Base-by-base conservation (phyloP, 2,329 filamentous ascomycete species). In the Conoideocrella luteorostrata region DNA sequence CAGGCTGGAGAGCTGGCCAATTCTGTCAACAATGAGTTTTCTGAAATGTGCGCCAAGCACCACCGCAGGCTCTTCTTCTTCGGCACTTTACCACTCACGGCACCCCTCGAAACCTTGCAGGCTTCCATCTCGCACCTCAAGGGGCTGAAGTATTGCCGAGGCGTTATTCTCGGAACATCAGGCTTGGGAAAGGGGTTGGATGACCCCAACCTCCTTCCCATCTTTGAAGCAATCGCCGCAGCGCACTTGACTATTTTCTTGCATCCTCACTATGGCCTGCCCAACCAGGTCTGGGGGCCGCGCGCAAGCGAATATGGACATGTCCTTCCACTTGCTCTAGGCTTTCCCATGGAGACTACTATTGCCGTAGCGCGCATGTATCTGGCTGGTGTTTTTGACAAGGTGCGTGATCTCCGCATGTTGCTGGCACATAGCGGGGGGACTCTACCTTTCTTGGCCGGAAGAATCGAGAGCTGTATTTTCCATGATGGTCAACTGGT, bases 341-440 rank as follows among this genome's bases (percentile, higher is more conserved):
- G 90, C 0, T 95, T 95, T 59, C 89, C 90, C 0, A 78, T 96
- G 52, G 90, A 96, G 66, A 96, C 90, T 1, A 95, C 90, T 2
- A 91, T 96, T 53, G 88, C 89, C 0, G 82, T 95, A 2, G 80
- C 86, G 4, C 74, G 90, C 37, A 94, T 96, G 88, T 82, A 88
- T 43, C 70, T 96, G n/a, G 78, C 84, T 0, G 86, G 88, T 0
- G 85, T 94, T 0, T 95, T 93, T 62, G 88, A 95, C 61, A 72
- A 77, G 9, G 84, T 88, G 35, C 77, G 75, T 0, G 68, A 70
- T 7, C 65, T 96, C 48, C 73, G 79, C 18, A 80, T 96, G 57
- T 70, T 96, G 43, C 71, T 96, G 4, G 90, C 90, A 1, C 90
- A 96, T 64, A 89, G 86, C 20, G 90, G 90, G 2, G 90, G 90